Evolutionary conservation across 129 eudicot genomes (phyloP).

Genomic region (Escallonia herrerae): DNA sequence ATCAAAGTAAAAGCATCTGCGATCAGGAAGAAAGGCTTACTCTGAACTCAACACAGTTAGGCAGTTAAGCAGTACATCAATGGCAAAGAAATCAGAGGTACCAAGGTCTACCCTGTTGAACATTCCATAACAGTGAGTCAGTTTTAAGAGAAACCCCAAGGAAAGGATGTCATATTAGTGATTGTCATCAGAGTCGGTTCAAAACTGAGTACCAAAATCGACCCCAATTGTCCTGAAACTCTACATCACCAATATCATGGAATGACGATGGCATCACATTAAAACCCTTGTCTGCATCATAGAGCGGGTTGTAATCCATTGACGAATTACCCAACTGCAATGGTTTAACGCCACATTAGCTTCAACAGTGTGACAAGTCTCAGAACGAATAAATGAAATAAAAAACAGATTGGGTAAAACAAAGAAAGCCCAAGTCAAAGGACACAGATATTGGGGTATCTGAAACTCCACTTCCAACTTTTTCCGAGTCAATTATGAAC

Average conservation of each 20-base stretch:
- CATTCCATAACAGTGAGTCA: slow-evolving; percentile 5
- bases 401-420: no score
- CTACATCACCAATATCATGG: slow-evolving; percentile 84
- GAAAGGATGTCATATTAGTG: not conserved
- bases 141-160: not conserved
- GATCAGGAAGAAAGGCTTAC: slow-evolving; percentile 38
- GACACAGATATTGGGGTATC: no score
- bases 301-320: slow-evolving; percentile 79
- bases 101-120: slow-evolving; percentile 89
- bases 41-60: slow-evolving; percentile 83
- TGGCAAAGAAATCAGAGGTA: slow-evolving; percentile 69
- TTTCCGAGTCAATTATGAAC: no score
- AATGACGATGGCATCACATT: slow-evolving; percentile 85
- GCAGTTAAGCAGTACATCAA: slow-evolving; percentile 84
- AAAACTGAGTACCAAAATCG: slow-evolving; percentile 62
- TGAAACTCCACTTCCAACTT: no score
- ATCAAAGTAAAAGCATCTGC: not conserved
- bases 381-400: no score
- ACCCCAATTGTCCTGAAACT: slow-evolving; percentile 96
- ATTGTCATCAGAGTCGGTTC: not conserved
- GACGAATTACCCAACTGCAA: slow-evolving; percentile 76
- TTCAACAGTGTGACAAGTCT: not conserved
- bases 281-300: slow-evolving; percentile 76
- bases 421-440: no score
- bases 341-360: not conserved